Conservation (phyloP, 2,329 filamentous ascomycete species). For the Didymella keratinophila region DNA sequence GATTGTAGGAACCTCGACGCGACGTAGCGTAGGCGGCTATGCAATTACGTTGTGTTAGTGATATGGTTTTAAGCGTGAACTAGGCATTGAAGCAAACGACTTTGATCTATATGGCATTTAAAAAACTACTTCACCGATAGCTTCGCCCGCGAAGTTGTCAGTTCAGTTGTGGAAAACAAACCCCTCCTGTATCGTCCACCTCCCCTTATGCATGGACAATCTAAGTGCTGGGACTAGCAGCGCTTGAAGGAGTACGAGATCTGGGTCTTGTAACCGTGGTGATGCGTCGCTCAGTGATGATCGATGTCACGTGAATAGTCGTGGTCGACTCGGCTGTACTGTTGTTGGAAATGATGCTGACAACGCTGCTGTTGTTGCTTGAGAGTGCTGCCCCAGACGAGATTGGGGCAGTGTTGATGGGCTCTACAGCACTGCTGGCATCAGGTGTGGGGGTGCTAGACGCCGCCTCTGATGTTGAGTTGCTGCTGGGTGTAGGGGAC, state of each 20-base stretch:
- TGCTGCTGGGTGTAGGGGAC: background rate
- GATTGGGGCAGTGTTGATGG: background rate
- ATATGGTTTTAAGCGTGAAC: no score
- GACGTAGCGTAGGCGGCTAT: no score
- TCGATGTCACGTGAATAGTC: constrained; percentile 1
- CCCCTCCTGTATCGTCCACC: no score
- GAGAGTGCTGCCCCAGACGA: background rate
- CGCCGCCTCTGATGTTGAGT: background rate
- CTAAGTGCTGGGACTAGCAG: background rate
- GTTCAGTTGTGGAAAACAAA: background rate
- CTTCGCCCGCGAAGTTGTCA: constrained; percentile 4
- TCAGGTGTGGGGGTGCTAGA: background rate
- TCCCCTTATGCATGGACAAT: no score
- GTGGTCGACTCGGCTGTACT: constrained; percentile 6
- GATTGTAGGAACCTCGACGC: no score
- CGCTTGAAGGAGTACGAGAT: background rate
- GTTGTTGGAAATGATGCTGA: background rate
- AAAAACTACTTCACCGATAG: background rate
- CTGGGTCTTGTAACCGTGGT: background rate
- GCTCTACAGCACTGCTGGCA: background rate
- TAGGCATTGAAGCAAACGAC: no score
- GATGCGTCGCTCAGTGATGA: constrained; percentile 5
- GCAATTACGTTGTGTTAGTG: no score
- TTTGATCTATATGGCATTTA: no score
- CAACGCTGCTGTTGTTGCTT: background rate